Percentiles rank a stretch among this genome's conserved stretches.
phyloP scores from a whole-genome alignment of 1,284 basidiomycete species.

The Sporisorium reilianum region DNA sequence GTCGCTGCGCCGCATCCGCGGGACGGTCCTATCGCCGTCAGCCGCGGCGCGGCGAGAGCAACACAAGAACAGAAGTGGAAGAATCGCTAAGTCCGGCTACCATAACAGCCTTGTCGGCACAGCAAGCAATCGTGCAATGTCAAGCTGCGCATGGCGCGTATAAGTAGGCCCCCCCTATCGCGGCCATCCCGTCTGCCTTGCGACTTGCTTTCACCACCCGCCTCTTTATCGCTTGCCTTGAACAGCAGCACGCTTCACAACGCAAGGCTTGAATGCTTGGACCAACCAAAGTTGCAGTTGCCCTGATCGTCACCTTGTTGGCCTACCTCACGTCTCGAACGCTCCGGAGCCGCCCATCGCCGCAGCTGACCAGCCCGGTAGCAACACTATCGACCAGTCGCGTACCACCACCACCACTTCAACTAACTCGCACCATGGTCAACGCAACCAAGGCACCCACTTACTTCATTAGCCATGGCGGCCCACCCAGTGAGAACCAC shows the following conservation, averaged over 20 bases:
- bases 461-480: slow-evolving; percentile 61
- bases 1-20: slow-evolving; percentile 8
- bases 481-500: slow-evolving; percentile 68
- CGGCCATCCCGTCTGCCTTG: too few relatives aligned
- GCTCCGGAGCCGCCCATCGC: neutral
- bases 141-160: neutral
- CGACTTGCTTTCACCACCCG: neutral
- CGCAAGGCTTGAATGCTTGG: slow-evolving; percentile 14
- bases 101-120: neutral
- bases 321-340: slow-evolving; percentile 16
- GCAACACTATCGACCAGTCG: too few relatives aligned
- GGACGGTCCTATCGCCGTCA: neutral
- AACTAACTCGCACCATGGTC: slow-evolving; percentile 23
- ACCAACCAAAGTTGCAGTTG: slow-evolving; percentile 7
- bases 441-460: slow-evolving; percentile 29
- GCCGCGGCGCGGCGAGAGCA: slow-evolving; percentile 9
- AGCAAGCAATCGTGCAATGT: neutral
- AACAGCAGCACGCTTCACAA: neutral
- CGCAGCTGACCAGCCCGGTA: neutral
- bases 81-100: neutral
- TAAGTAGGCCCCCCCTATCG: neutral
- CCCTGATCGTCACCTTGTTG: slow-evolving; percentile 12
- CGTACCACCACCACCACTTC: too few relatives aligned
- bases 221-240: neutral
- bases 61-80: neutral